Base-by-base conservation (phyloP, 371 early-diverging fungal genomes). In the Zychaea mexicana region DNA sequence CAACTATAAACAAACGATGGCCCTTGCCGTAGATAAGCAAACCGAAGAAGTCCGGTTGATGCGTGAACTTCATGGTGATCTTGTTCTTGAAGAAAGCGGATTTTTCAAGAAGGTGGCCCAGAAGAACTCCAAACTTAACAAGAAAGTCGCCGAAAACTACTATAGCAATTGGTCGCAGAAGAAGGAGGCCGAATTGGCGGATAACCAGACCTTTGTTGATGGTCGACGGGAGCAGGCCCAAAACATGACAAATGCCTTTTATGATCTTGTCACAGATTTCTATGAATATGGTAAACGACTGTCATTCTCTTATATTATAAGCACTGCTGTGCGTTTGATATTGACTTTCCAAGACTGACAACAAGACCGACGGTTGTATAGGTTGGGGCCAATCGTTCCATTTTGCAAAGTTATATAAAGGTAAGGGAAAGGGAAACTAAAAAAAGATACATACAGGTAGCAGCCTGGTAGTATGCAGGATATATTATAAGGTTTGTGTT, bases 311-410 rank as follows among this genome's bases (percentile, higher is more conserved):
- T n/a, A n/a, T n/a, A n/a, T n/a, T n/a, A n/a, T n/a, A n/a, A n/a
- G n/a, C n/a, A n/a, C n/a, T n/a, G n/a, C n/a, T n/a, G n/a, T n/a
- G n/a, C n/a, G n/a, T n/a, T n/a, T n/a, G n/a, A n/a, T n/a, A n/a
- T n/a, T n/a, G n/a, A n/a, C n/a, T n/a, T n/a, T n/a, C n/a, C n/a
- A n/a, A n/a, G 22, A 22, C 55, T 54, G 28, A 54, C 17, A 54
- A 56, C 36, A n/a, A 28, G 30, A 28, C 17, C 24, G 32, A 4
- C 24, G 54, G 22, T 53, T 66, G 42, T 42, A 10, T 47, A 73
- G 92, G 92, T 8, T 92, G 93, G 92, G 93, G 93, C 19, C 80
- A 81, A 58, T 87, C 89, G 47, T 93, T 93, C 81, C 93, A 93
- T 70, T 93, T 93, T 81, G 88, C 91, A 55, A 70, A 63, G 33